Percentiles rank a stretch among this genome's conserved stretches.
Conservation (phyloP, 2,329 filamentous ascomycete species). For the Cladobotryum mycophilum region DNA sequence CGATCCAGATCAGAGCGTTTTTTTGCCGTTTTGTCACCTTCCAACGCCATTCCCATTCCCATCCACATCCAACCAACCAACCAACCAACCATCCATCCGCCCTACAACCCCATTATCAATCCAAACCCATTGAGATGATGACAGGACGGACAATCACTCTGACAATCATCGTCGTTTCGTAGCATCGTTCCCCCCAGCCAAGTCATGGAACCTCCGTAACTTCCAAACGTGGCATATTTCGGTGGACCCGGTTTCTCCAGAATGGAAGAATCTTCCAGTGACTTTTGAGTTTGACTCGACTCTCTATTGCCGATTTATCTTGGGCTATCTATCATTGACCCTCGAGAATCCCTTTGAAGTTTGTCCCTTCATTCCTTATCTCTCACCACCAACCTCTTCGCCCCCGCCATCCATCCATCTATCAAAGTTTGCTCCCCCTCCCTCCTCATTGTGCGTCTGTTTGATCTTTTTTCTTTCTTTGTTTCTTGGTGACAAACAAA, state of each 20-base stretch:
- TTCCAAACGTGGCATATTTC: constrained; percentile 1
- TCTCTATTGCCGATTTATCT: neutral
- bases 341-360: too few relatives aligned
- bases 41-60: too few relatives aligned
- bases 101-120: too few relatives aligned
- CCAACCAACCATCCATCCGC: too few relatives aligned
- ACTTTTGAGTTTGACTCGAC: neutral
- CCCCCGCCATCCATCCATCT: too few relatives aligned
- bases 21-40: too few relatives aligned
- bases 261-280: constrained; percentile 2
- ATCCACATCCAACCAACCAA: too few relatives aligned
- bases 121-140: too few relatives aligned
- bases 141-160: too few relatives aligned
- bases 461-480: neutral
- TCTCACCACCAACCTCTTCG: neutral
- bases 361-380: constrained; percentile 1
- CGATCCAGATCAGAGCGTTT: neutral
- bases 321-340: neutral
- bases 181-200: neutral
- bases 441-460: too few relatives aligned
- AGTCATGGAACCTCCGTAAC: constrained; percentile 7
- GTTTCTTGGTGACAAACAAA: neutral
- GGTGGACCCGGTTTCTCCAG: neutral
- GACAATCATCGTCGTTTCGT: neutral
- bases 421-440: too few relatives aligned